Evolutionary conservation across 345 rosid species (phyloP), one percentile per base, ranked within the genome.

Genomic region (Aethionema arabicum): DNA sequence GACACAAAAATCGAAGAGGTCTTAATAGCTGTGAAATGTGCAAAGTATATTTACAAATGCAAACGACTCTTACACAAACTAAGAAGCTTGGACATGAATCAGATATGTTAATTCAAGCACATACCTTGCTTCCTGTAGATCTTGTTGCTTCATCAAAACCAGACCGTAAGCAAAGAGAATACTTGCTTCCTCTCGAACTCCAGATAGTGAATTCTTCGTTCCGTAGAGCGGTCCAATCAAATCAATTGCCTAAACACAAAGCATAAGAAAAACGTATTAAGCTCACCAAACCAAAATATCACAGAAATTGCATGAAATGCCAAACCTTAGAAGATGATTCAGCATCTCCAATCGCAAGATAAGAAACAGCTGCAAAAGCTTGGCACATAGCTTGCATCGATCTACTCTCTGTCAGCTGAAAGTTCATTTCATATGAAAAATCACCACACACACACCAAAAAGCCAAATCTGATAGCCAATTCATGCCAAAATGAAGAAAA

Each of bases 101-200:
- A 1, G 4, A 45, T 15, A 9, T 13, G 10, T 4, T 41, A 44
- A 68, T 35, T 52, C 8, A 48, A 65, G 63, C 29, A 56, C 62
- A 48, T 67, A 88, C 98, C 98, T 69, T 68, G 97, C 92, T 81
- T 90, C 99, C 54, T 83, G 96, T 46, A 85, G 83, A 74, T 85
- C 84, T 59, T 86, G 95, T 74, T 93, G 97, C 80, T 82, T 90
- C 97, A 90, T 87, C 82, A 93, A 75, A 37, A 87, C 63, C 58
- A 93, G 97, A 56, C 99, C 99, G 59, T 87, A 82, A 39, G 97
- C 92, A 79, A 90, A 93, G 73, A 85, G 90, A 61, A 85, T 84
- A 80, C 87, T 82, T 27, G 96, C 92, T 76, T 93, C 88, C 76
- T 90, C 99, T 61, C 96, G 75, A 49, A 82, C 90, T 67, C 99